phyloP scores from a whole-genome alignment of 176 grass and related monocot genomes.

The Oropetium thomaeum region DNA sequence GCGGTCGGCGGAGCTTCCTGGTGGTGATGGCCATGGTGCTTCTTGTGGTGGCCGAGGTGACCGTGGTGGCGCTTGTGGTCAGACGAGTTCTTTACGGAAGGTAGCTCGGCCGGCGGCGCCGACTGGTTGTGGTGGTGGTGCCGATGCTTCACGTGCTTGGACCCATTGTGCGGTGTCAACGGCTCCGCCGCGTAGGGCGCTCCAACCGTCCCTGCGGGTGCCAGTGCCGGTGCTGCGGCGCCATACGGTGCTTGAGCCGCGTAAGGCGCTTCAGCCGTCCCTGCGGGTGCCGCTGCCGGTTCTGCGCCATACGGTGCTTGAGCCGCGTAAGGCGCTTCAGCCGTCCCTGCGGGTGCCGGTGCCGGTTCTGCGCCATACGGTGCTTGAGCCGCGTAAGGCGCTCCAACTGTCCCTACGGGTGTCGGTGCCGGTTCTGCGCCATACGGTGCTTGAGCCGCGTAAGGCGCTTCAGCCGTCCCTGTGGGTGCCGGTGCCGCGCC shows the following conservation, averaged over 20 bases:
- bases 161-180: not conserved
- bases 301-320: not conserved
- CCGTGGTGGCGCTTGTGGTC: conserved; percentile 40
- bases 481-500: not conserved
- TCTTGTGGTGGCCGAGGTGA: conserved; percentile 3
- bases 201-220: not conserved
- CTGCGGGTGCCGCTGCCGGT: not conserved
- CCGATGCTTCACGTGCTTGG: not conserved
- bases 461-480: not conserved
- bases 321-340: not conserved
- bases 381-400: not conserved
- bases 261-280: not conserved
- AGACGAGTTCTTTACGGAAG: not conserved
- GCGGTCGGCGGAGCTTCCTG: not conserved
- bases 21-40: not conserved
- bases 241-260: not conserved
- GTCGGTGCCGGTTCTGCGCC: not conserved
- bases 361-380: not conserved
- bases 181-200: not conserved
- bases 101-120: not conserved
- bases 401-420: not conserved
- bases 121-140: not conserved
- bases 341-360: not conserved
- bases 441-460: conserved; percentile 1
- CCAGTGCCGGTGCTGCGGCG: not conserved